Percentiles rank a stretch among this genome's conserved stretches.
These are phyloP conservation scores for Capillidium rhysosporum DNA, from an alignment of 371 early-diverging fungal species.

Conservation along the genomic window DNA sequence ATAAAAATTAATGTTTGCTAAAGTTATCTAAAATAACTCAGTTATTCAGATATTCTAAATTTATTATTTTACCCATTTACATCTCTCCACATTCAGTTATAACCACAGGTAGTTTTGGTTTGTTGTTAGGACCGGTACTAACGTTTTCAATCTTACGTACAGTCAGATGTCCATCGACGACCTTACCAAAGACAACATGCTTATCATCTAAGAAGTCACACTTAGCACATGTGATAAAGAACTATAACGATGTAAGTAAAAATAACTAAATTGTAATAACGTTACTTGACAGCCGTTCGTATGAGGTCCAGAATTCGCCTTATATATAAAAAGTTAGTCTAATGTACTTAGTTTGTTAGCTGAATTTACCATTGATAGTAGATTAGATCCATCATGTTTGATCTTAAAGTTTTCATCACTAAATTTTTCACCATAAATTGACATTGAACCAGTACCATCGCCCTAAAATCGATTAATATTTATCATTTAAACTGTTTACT, in stretches of 20 bases:
- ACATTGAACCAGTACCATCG: constrained; percentile 93
- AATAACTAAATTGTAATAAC: neutral
- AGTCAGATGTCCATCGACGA: constrained; percentile 74
- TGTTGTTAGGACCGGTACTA: constrained; percentile 71
- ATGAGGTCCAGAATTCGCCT: constrained; percentile 84
- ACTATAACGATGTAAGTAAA: constrained; percentile 22
- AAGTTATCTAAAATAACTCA: neutral
- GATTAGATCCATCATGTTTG: constrained; percentile 79
- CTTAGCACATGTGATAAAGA: constrained; percentile 86
- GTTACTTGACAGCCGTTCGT: constrained; percentile 81
- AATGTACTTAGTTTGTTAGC: neutral
- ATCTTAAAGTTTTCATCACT: constrained; percentile 89
- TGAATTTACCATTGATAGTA: constrained; percentile 80
- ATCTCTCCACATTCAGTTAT: constrained; percentile 8
- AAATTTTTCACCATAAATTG: constrained; percentile 94
- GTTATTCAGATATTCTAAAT: neutral
- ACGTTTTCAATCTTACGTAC: constrained; percentile 83
- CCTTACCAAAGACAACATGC: constrained; percentile 77
- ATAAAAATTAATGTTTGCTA: no score
- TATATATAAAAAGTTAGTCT: neutral
- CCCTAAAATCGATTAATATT: constrained; percentile 22
- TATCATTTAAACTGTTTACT: constrained; percentile 13
- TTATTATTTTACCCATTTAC: neutral
- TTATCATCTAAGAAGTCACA: constrained; percentile 82
- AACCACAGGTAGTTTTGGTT: constrained; percentile 62